phyloP scores from a whole-genome alignment of 73 alveolate genomes.

The Blepharisma stoltei region DNA sequence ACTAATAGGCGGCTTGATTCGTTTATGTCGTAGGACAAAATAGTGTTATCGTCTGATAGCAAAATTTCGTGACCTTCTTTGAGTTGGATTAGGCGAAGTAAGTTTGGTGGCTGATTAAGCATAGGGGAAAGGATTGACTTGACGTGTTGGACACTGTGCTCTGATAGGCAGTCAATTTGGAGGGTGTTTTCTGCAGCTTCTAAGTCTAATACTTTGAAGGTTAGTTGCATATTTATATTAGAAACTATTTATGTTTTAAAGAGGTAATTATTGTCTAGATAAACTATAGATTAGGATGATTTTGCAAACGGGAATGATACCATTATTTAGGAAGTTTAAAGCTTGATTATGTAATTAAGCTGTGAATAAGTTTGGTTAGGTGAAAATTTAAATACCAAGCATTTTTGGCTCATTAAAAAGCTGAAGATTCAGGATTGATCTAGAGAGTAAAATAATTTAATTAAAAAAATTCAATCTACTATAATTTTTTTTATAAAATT shows the following conservation, averaged over 20 bases:
- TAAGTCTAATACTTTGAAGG: background rate
- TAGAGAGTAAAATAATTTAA: too few species aligned
- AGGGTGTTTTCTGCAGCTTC: background rate
- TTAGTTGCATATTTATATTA: background rate
- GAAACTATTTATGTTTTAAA: background rate
- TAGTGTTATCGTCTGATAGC: constrained; percentile 13
- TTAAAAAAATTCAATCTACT: too few species aligned
- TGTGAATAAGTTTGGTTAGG: too few species aligned
- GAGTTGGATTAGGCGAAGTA: background rate
- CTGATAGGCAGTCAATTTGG: background rate
- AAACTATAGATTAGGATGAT: too few species aligned
- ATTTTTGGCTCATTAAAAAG: too few species aligned
- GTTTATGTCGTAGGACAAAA: background rate
- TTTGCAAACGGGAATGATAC: too few species aligned
- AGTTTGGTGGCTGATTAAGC: background rate
- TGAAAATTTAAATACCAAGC: too few species aligned
- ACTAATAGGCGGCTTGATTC: background rate
- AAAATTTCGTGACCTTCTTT: constrained; percentile 15
- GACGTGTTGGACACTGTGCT: background rate
- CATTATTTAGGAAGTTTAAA: too few species aligned
- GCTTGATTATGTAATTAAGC: too few species aligned
- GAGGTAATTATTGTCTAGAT: too few species aligned
- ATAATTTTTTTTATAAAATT: too few species aligned
- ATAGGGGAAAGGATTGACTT: background rate
- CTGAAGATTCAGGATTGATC: too few species aligned